phyloP scores from a whole-genome alignment of 2,329 filamentous ascomycete genomes.

The Neocucurbitaria cava region DNA sequence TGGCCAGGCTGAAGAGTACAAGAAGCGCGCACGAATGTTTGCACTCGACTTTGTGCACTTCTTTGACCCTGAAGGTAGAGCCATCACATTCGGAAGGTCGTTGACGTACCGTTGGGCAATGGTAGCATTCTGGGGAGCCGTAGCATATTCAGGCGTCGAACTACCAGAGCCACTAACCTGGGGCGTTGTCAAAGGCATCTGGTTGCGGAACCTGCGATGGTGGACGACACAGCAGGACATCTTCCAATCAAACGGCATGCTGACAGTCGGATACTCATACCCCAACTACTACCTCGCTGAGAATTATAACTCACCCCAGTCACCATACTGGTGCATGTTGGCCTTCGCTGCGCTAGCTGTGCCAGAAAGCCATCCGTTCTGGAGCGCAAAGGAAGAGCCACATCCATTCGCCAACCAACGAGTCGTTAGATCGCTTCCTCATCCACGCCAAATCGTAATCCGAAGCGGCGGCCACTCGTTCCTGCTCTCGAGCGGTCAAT shows the following conservation, averaged over 20 bases:
- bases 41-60: constrained; percentile 78
- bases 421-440: constrained; percentile 65
- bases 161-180: constrained; percentile 75
- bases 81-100: constrained; percentile 79
- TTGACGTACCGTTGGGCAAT: constrained; percentile 85
- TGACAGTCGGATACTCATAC: constrained; percentile 79
- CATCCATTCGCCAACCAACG: constrained; percentile 64
- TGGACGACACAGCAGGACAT: constrained; percentile 79
- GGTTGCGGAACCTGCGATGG: constrained; percentile 77
- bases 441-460: constrained; percentile 76
- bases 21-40: constrained; percentile 68
- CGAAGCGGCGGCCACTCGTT: constrained; percentile 77
- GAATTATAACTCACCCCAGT: constrained; percentile 81
- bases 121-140: constrained; percentile 81
- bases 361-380: constrained; percentile 75
- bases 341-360: constrained; percentile 77
- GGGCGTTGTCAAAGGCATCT: constrained; percentile 79
- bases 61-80: constrained; percentile 73
- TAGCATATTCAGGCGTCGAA: constrained; percentile 78
- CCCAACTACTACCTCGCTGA: constrained; percentile 83
- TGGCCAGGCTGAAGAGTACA: constrained; percentile 71
- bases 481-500: constrained; percentile 74
- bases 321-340: constrained; percentile 79
- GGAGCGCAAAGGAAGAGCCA: constrained; percentile 71
- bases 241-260: constrained; percentile 75